phyloP scores from a whole-genome alignment of 2,329 filamentous ascomycete genomes.

The Pseudogymnoascus sp. region DNA sequence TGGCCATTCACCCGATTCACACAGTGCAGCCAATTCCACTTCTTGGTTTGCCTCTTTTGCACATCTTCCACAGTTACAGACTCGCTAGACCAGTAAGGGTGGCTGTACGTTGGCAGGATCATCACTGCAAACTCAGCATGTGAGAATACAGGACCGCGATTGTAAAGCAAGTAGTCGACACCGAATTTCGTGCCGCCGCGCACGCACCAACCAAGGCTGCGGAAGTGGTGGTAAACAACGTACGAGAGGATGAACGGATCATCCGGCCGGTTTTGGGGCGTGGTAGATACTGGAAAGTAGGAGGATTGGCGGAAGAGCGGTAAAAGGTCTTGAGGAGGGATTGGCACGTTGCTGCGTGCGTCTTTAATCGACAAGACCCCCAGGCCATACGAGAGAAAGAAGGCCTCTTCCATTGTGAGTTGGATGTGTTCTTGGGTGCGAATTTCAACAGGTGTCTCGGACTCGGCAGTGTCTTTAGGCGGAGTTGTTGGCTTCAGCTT shows the following conservation, averaged over 20 bases:
- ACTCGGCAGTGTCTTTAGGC: slow-evolving; percentile 13
- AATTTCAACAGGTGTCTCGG: slow-evolving; percentile 25
- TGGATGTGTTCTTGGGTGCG: slow-evolving; percentile 78
- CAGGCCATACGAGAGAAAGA: slow-evolving; percentile 78
- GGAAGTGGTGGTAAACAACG: slow-evolving; percentile 89
- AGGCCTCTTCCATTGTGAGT: slow-evolving; percentile 79
- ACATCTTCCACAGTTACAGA: slow-evolving; percentile 41
- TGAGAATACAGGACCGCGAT: slow-evolving; percentile 84
- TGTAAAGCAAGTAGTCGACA: slow-evolving; percentile 90
- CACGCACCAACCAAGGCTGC: slow-evolving; percentile 89
- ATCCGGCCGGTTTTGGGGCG: slow-evolving; percentile 47
- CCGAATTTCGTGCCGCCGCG: slow-evolving; percentile 91
- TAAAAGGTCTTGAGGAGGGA: slow-evolving; percentile 52
- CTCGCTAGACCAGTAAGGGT: slow-evolving; percentile 59
- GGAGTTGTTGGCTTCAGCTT: slow-evolving; percentile 16
- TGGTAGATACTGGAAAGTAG: slow-evolving; percentile 51
- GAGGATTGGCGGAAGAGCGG: slow-evolving; percentile 60
- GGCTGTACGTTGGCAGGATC: slow-evolving; percentile 72
- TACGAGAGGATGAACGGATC: slow-evolving; percentile 83
- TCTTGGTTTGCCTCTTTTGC: slow-evolving; percentile 40
- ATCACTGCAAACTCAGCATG: slow-evolving; percentile 90
- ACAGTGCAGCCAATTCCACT: slow-evolving; percentile 81
- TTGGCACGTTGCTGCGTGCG: slow-evolving; percentile 34
- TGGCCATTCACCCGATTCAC: slow-evolving; percentile 84
- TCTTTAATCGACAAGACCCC: slow-evolving; percentile 61